Base-by-base conservation (phyloP, 2,329 filamentous ascomycete species). In the Clonostachys chloroleuca region DNA sequence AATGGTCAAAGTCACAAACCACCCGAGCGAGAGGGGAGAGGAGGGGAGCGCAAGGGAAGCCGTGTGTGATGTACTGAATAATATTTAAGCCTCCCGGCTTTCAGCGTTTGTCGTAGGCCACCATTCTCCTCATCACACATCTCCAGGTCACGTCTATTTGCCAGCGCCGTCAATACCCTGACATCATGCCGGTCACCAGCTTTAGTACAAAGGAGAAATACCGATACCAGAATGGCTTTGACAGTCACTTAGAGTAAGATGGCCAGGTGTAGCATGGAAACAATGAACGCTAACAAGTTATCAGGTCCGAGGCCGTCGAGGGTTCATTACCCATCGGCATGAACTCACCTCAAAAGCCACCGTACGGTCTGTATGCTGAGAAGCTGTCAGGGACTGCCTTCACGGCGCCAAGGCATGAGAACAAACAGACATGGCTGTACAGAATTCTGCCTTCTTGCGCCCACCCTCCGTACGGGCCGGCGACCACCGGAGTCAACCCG, bases 291-390 rank as follows among this genome's bases (percentile, higher is more conserved):
- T 45, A 6, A 12, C 33, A 14, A 2, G 24, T 2, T 4, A 6
- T 30, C 57, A 92, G 87, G 62, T 82, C 86, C 40, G 89, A 94
- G 73, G 88, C 89, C 41, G 72, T 92, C 47, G 74, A 83, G 14
- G 86, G 84, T 16, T 84, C 89, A 6, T 74, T 92, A 6, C 89
- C 90, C 9, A 61, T 89, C 49, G 89, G 79, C 44, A 79, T 84
- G 40, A 95, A 95, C 72, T 89, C 87, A 4, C 90, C 90, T 0
- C 89, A 95, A 63, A 89, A 90, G 60, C 84, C 84, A 0, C 78
- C 87, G 0, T 81, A 83, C 54, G 89, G 89, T 1, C 81, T 95
- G 30, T 94, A 94, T 67, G 83, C 89, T 30, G 90, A 95, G 68
- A 87, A 87, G 70, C 75, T 89, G 40, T 87, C 84, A 0, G 86